These are phyloP conservation scores for Phaeosphaeriaceae sp. DNA, from an alignment of 2,329 filamentous ascomycete genomes.

Conservation along the genomic window DNA sequence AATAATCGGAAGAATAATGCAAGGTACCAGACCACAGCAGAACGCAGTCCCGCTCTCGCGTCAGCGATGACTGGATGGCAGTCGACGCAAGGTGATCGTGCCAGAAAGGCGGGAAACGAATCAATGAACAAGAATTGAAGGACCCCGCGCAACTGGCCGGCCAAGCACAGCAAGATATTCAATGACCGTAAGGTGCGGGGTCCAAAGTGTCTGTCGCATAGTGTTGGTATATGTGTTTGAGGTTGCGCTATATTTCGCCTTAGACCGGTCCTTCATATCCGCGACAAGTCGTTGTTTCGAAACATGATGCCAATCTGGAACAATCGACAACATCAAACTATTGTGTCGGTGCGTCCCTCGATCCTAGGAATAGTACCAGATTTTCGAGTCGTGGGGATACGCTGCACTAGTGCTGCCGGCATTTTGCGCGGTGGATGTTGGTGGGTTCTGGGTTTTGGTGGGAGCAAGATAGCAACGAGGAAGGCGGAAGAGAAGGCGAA, in stretches of 20 bases:
- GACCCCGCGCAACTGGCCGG: background rate
- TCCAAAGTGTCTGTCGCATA: background rate
- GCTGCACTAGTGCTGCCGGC: background rate
- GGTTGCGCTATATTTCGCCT: background rate
- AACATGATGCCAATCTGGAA: constrained; percentile 4
- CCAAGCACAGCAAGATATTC: background rate
- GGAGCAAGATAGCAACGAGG: background rate
- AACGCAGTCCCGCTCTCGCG: background rate
- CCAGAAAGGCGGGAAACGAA: background rate
- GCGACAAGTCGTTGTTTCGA: constrained; percentile 11
- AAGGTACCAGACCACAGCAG: background rate
- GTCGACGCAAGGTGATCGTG: background rate
- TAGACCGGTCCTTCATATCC: background rate
- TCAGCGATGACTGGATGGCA: background rate
- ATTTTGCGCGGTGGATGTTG: background rate
- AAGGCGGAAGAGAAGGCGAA: background rate
- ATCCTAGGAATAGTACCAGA: constrained; percentile 7
- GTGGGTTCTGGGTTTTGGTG: background rate
- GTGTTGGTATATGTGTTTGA: background rate
- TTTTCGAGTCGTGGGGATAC: background rate
- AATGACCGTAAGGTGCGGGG: background rate
- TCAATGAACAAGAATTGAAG: background rate
- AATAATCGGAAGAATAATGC: background rate
- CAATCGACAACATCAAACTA: constrained; percentile 5
- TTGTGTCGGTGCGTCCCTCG: background rate